Percentiles rank a stretch among this genome's conserved stretches.
phyloP scores from a whole-genome alignment of 106 monocot genomes.

The Allium cepa region DNA sequence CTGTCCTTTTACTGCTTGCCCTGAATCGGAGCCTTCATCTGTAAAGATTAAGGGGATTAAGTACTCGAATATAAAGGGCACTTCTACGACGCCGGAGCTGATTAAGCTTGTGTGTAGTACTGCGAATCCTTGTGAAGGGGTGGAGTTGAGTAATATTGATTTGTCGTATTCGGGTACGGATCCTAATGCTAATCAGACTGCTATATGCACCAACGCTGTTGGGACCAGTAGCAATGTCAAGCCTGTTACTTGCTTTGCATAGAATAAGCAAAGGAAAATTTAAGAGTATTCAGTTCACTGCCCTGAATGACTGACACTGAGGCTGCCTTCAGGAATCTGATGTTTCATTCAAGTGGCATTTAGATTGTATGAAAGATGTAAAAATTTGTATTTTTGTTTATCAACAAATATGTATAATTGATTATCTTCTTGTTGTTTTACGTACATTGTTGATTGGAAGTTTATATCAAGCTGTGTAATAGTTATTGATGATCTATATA shows the following conservation, averaged over 20 bases:
- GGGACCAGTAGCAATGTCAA: not conserved
- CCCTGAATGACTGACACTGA: too few relatives aligned
- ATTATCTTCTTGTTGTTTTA: too few relatives aligned
- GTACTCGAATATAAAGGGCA: constrained; percentile 11
- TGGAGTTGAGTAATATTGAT: not conserved
- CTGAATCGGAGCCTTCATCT: not conserved
- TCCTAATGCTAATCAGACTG: not conserved
- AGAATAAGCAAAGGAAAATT: too few relatives aligned
- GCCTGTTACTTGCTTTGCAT: not conserved
- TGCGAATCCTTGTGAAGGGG: not conserved
- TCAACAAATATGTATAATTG: too few relatives aligned
- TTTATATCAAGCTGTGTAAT: too few relatives aligned
- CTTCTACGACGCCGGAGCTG: not conserved
- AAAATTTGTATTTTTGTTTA: too few relatives aligned
- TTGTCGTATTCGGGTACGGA: not conserved
- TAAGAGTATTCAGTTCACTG: too few relatives aligned
- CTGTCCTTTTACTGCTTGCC: constrained; percentile 27
- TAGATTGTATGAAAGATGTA: too few relatives aligned
- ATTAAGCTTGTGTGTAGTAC: not conserved
- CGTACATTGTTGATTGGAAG: too few relatives aligned
- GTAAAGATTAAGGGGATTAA: constrained; percentile 1
- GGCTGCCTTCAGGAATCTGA: too few relatives aligned
- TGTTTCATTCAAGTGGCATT: too few relatives aligned
- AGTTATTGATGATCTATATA: too few relatives aligned
- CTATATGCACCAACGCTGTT: not conserved